These are phyloP conservation scores for Wickerhamomyces alni DNA, from an alignment of 805 yeast species.

Conservation along the genomic window DNA sequence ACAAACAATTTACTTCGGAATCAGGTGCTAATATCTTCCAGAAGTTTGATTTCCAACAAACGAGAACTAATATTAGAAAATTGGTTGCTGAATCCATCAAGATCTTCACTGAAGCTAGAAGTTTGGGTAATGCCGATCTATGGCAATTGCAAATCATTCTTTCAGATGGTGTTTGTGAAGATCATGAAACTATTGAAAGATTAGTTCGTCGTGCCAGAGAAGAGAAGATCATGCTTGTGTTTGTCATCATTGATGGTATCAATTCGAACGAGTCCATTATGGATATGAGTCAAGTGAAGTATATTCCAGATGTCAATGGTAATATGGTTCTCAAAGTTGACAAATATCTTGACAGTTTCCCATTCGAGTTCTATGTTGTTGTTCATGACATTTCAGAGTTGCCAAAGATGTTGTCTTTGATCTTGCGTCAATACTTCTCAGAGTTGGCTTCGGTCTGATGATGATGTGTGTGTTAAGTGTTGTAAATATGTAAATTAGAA, in stretches of 20 bases:
- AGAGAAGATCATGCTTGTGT: slow-evolving; percentile 88
- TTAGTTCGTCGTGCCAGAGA: slow-evolving; percentile 90
- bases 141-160: slow-evolving; percentile 93
- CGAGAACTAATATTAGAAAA: slow-evolving; percentile 74
- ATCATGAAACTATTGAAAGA: slow-evolving; percentile 75
- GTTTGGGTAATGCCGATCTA: slow-evolving; percentile 49
- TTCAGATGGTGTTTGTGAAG: slow-evolving; percentile 97
- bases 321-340: slow-evolving; percentile 68
- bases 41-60: slow-evolving; percentile 87
- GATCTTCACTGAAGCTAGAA: slow-evolving; percentile 55
- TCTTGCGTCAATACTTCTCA: slow-evolving; percentile 86
- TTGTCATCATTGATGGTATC: slow-evolving; percentile 89
- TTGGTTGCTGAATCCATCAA: slow-evolving; percentile 67
- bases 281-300: slow-evolving; percentile 91
- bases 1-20: slow-evolving; percentile 74
- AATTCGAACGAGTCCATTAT: slow-evolving; percentile 78
- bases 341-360: slow-evolving; percentile 87
- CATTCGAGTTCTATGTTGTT: slow-evolving; percentile 94
- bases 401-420: slow-evolving; percentile 85
- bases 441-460: slow-evolving; percentile 45
- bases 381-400: slow-evolving; percentile 84
- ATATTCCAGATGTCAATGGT: slow-evolving; percentile 66
- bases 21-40: slow-evolving; percentile 81
- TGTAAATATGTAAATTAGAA: slow-evolving; percentile 2
- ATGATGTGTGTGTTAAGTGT: slow-evolving; percentile 4